phyloP scores from a whole-genome alignment of 192 early-diverging fungal genomes.

The Irineochytrium annulatum region DNA sequence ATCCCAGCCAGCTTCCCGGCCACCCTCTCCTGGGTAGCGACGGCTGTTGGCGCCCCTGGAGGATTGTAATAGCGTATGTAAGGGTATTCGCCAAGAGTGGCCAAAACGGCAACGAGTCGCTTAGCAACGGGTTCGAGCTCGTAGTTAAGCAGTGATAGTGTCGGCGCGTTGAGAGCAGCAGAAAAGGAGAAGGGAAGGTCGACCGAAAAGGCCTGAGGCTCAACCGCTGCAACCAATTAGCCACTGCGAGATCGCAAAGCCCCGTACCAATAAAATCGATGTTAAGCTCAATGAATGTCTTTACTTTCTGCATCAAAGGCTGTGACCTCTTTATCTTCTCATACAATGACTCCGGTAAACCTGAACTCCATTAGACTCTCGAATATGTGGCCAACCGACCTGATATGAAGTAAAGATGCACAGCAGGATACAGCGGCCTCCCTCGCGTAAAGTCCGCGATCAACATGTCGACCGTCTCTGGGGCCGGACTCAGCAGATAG shows the following conservation, averaged over 20 bases:
- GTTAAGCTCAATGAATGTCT: constrained; percentile 68
- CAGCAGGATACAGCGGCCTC: constrained; percentile 44
- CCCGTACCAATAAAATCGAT: constrained; percentile 75
- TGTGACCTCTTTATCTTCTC: constrained; percentile 54
- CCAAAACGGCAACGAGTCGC: constrained; percentile 81
- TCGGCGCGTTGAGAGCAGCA: constrained; percentile 59
- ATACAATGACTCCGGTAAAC: constrained; percentile 61
- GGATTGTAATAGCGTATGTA: constrained; percentile 87
- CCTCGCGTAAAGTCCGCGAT: constrained; percentile 47
- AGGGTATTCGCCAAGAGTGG: constrained; percentile 85
- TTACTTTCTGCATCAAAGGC: constrained; percentile 47
- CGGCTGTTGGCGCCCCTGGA: constrained; percentile 48
- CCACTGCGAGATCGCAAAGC: too few relatives aligned
- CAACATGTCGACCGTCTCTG: constrained; percentile 40
- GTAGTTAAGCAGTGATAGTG: constrained; percentile 47
- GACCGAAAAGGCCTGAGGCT: constrained; percentile 66
- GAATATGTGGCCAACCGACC: constrained; percentile 9
- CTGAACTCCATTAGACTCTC: constrained; percentile 30
- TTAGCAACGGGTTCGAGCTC: constrained; percentile 43
- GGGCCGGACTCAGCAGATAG: constrained; percentile 50
- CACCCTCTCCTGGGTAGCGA: constrained; percentile 63
- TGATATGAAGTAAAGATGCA: constrained; percentile 40
- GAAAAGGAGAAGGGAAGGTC: constrained; percentile 66
- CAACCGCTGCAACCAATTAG: constrained; percentile 43
- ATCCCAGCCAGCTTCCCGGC: constrained; percentile 74